These are phyloP conservation scores for Phyllosticta citrichinensis DNA, from an alignment of 2,329 filamentous ascomycete genomes.

Conservation along the genomic window DNA sequence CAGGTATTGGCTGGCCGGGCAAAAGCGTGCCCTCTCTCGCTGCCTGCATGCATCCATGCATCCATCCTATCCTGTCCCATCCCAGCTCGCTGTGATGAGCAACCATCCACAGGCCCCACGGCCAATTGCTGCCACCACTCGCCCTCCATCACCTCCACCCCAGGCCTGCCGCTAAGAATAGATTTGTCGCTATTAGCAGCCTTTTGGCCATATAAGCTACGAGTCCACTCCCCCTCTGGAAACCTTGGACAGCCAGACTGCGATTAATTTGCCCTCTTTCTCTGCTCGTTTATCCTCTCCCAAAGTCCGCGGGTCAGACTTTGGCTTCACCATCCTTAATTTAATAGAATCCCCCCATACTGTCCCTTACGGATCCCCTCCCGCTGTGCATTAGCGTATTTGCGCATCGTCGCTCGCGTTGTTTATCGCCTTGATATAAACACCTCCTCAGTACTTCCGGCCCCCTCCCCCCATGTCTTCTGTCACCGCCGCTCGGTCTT, in stretches of 20 bases:
- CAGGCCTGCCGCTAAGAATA: constrained; percentile 36
- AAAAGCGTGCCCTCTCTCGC: constrained; percentile 18
- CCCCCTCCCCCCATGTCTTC: constrained; percentile 27
- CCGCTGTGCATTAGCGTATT: constrained; percentile 31
- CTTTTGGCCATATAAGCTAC: constrained; percentile 39
- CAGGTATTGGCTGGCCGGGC: constrained; percentile 5
- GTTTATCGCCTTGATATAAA: constrained; percentile 30
- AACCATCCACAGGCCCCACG: constrained; percentile 12
- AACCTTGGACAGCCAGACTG: constrained; percentile 23
- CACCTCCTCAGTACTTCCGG: constrained; percentile 34
- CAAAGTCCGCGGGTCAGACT: constrained; percentile 40
- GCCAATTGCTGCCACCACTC: constrained; percentile 21
- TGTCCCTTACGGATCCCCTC: constrained; percentile 33
- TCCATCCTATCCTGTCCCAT: no score
- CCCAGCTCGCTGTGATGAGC: constrained; percentile 1
- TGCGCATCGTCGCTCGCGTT: constrained; percentile 24
- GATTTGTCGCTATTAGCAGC: constrained; percentile 33
- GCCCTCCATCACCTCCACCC: constrained; percentile 21
- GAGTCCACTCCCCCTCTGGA: constrained; percentile 25
- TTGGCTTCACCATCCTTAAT: constrained; percentile 33
- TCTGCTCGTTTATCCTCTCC: constrained; percentile 20
- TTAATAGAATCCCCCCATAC: constrained; percentile 31
- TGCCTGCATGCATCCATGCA: constrained; percentile 4
- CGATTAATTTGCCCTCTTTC: constrained; percentile 35
- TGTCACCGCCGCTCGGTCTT: constrained; percentile 15